Evolutionary conservation across 2,329 filamentous ascomycete genomes (phyloP), one percentile per base, ranked within the genome.

Genomic region (Exophiala viscosa): DNA sequence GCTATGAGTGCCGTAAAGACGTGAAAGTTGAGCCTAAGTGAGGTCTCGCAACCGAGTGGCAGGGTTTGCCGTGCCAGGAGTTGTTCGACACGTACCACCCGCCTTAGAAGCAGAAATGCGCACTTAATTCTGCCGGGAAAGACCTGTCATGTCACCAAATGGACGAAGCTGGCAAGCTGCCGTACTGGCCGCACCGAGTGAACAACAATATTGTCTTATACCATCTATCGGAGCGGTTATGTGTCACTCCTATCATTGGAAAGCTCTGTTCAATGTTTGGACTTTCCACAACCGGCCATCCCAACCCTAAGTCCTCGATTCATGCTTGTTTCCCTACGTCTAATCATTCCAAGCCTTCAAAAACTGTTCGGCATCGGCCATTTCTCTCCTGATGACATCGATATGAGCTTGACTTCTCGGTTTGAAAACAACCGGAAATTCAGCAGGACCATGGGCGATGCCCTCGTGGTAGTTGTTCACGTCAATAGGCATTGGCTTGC

Each of bases 401-500:
- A 43, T 20, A 34, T 52, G 50, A 5, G 20, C 36, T 33, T 52
- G 43, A 20, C 50, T 52, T 38, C 50, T 42, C 9, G 32, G 18
- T 20, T 52, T 52, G 36, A 52, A 52, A 10, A 35, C 50, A 14
- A 52, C 44, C 5, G 50, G 50, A 17, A 52, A 52, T 43, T 52
- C 50, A 1, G 13, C 15, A 13, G 44, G 50, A 5, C 23, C 36
- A 32, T 52, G 50, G 3, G 17, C 14, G 28, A 45, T 18, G n/a
- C 48, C 42, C 13, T 51, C 41, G 13, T 20, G 17, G 17, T 51
- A 51, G 18, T 45, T 46, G 14, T 52, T 34, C 7, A 41, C 18
- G 31, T 56, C 53, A 3, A 51, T 31, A 10, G 15, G 70, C 72
- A 39, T 33, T 3, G 43, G 41, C n/a, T 52, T 44, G 3, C 47